These are phyloP conservation scores for Aspergillus hortae DNA, from an alignment of 2,329 filamentous ascomycete species.

Conservation along the genomic window DNA sequence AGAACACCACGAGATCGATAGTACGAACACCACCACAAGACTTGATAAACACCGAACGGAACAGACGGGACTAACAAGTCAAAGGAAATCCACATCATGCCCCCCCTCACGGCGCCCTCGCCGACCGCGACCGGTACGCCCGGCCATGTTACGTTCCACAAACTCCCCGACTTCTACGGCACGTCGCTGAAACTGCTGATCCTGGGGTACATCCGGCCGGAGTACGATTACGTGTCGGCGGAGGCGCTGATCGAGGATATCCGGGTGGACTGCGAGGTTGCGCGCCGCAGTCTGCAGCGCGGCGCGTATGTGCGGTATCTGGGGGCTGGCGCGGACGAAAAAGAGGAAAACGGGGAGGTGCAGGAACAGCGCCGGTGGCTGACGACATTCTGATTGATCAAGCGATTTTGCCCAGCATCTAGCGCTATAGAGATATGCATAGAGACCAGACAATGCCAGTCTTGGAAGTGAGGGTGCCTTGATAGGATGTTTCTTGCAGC, in stretches of 20 bases:
- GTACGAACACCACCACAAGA: constrained; percentile 30
- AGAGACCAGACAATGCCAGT: not conserved
- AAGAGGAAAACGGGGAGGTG: constrained; percentile 19
- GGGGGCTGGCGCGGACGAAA: constrained; percentile 24
- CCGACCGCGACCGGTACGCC: constrained; percentile 25
- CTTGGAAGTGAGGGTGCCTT: not conserved
- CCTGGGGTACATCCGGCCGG: constrained; percentile 81
- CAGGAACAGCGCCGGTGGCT: constrained; percentile 33
- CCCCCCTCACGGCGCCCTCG: constrained; percentile 56
- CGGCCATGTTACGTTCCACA: constrained; percentile 34
- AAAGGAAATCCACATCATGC: constrained; percentile 80
- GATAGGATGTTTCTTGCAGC: not conserved
- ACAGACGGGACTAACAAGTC: too few species aligned
- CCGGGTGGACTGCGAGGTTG: constrained; percentile 79
- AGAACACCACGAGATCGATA: constrained; percentile 79
- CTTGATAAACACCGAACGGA: not conserved
- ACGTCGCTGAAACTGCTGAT: constrained; percentile 74
- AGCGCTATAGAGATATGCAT: not conserved
- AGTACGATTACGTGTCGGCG: constrained; percentile 80
- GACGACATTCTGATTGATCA: constrained; percentile 23
- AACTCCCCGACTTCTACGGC: constrained; percentile 75
- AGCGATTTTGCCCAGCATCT: not conserved
- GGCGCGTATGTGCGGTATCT: constrained; percentile 53
- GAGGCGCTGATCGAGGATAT: constrained; percentile 89
- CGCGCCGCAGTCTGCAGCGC: constrained; percentile 67